Evolutionary conservation across 2,329 filamentous ascomycete genomes (phyloP), one percentile per base, ranked within the genome.

Genomic region (Simplicillium sp.): DNA sequence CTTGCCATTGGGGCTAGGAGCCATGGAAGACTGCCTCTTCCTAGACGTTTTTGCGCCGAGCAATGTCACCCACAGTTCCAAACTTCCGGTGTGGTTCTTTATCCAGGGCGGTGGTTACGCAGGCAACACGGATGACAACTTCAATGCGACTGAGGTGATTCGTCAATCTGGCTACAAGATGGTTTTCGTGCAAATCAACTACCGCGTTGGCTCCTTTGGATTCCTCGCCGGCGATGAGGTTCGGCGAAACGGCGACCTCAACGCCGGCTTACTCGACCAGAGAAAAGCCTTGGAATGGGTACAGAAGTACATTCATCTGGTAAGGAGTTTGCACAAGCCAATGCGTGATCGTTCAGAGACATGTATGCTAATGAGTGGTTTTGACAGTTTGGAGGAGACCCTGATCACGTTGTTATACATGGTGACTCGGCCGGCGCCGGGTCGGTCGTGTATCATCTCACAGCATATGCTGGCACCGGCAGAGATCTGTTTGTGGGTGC

Each of bases 111-210:
- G 79, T 3, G 79, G 78, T 0, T 81, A 80, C 55, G 76, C 74
- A 40, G 43, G 46, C 6, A 62, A 68, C 47, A 59, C 65, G 1
- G 65, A 67, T 42, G 52, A 64, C 1, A 70, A 81, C 45, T 68
- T 74, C 48, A 75, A 86, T 47, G 80, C 75, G 1, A 71, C 68
- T 1, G 75, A 72, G 1, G 58, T 88, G n/a, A 55, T 63, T 28
- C 66, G 81, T 20, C 55, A 67, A 25, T 80, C 77, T 0, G 73
- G 75, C 14, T 66, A 69, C 31, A 62, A 73, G 43, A 80, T 87
- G 18, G 62, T 89, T 0, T 75, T 87, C 1, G 81, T 89, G 2
- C 80, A 70, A 9, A 73, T 86, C 60, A 88, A 87, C 59, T 88
- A 89, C 54, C 78, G 85, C 5, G 82, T 89, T 11, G 84, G 84